A percentile compares a stretch with the other conserved stretches of the same genome.
These are phyloP conservation scores for Jaapia argillacea DNA, from an alignment of 768 basidiomycete species.

Conservation along the genomic window DNA sequence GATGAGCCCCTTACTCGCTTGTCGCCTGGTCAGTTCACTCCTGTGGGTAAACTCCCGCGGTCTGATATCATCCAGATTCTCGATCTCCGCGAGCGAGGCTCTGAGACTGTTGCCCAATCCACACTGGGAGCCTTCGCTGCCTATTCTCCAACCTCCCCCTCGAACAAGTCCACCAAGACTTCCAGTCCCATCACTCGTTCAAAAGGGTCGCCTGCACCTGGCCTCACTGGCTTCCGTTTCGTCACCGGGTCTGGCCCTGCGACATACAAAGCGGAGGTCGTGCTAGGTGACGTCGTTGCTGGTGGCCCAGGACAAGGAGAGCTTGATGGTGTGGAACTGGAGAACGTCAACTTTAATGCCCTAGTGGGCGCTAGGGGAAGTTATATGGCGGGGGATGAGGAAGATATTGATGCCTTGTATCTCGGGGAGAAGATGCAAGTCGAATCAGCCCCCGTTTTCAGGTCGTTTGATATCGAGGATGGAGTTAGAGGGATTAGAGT, in stretches of 20 bases:
- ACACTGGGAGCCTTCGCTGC: constrained; percentile 34
- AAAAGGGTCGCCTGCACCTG: no score
- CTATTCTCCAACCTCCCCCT: constrained; percentile 43
- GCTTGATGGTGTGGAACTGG: constrained; percentile 14
- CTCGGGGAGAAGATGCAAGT: neutral
- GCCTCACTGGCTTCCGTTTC: neutral
- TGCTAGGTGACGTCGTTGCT: constrained; percentile 17
- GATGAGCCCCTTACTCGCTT: constrained; percentile 72
- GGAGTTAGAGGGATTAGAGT: constrained; percentile 18
- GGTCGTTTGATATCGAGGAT: constrained; percentile 6
- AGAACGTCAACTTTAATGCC: constrained; percentile 12
- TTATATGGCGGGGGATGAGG: constrained; percentile 14
- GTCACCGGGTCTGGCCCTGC: neutral
- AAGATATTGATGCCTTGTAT: constrained; percentile 4
- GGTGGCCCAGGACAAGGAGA: constrained; percentile 9
- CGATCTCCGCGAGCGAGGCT: constrained; percentile 74
- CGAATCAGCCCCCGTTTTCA: neutral
- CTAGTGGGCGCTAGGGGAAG: no score
- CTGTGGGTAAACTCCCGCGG: neutral
- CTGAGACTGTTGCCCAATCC: constrained; percentile 68
- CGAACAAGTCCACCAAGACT: constrained; percentile 10
- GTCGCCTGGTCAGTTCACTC: constrained; percentile 46
- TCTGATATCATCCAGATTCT: constrained; percentile 41
- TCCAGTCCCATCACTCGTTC: no score
- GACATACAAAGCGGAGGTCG: constrained; percentile 8